Conservation (phyloP, 1,139 yeast genomes). For the Petasospora rhodanensis region DNA sequence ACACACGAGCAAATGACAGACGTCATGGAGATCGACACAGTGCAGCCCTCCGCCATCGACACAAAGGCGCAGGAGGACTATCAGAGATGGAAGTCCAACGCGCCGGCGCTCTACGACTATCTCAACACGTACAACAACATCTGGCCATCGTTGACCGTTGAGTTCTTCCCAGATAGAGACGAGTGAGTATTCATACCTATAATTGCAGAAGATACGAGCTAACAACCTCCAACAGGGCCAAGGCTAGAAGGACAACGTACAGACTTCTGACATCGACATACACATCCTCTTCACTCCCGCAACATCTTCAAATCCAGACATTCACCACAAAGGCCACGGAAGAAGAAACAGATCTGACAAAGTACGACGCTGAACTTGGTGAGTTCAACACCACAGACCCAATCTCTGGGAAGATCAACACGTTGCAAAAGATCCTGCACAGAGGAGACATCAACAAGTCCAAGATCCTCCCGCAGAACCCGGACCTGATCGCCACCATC, state of each 20-base stretch:
- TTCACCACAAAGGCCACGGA: slow-evolving; percentile 10
- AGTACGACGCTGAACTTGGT: slow-evolving; percentile 18
- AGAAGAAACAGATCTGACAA: slow-evolving; percentile 15
- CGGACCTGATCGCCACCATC: slow-evolving; percentile 68
- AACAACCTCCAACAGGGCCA: too few relatives aligned
- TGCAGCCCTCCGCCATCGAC: slow-evolving; percentile 5
- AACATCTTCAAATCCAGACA: slow-evolving; percentile 52
- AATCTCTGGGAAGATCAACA: slow-evolving; percentile 11
- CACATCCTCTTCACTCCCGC: slow-evolving; percentile 65
- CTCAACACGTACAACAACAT: slow-evolving; percentile 69
- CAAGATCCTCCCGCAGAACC: slow-evolving; percentile 71
- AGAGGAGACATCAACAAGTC: slow-evolving; percentile 73
- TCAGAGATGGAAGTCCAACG: slow-evolving; percentile 70
- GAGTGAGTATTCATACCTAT: too few relatives aligned
- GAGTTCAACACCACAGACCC: slow-evolving; percentile 20
- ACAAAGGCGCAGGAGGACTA: slow-evolving; percentile 30
- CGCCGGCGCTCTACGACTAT: slow-evolving; percentile 69
- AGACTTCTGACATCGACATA: slow-evolving; percentile 68
- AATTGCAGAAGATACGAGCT: too few relatives aligned
- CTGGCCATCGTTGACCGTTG: slow-evolving; percentile 81
- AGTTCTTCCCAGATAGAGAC: slow-evolving; percentile 57
- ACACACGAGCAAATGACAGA: too few relatives aligned
- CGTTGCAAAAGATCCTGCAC: slow-evolving; percentile 16
- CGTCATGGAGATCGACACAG: background rate
- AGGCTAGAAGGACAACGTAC: slow-evolving; percentile 15